Conservation (phyloP, 352 stramenopile genomes). For the Salisapilia sapeloensis region DNA sequence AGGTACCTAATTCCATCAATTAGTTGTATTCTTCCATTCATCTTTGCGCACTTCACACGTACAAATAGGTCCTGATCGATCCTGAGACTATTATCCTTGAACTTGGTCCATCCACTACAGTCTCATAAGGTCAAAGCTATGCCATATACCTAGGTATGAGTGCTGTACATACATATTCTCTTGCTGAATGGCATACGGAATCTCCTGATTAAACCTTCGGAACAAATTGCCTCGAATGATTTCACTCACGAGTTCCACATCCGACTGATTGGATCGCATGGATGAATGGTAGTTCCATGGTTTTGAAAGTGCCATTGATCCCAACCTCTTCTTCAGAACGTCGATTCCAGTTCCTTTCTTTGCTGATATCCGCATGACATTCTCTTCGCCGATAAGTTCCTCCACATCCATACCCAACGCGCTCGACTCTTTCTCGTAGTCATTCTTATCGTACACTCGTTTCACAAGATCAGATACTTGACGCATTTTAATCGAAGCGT, state of each 20-base stretch:
- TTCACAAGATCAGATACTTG: conserved; percentile 73
- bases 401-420: conserved; percentile 42
- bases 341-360: conserved; percentile 50
- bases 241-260: conserved; percentile 69
- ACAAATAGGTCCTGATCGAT: conserved; percentile 83
- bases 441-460: conserved; percentile 55
- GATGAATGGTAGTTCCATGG: conserved; percentile 77
- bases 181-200: conserved; percentile 70
- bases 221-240: conserved; percentile 83
- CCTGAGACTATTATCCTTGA: conserved; percentile 70
- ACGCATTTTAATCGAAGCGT: conserved; percentile 43
- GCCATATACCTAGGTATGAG: background rate
- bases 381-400: conserved; percentile 53
- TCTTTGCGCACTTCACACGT: conserved; percentile 10
- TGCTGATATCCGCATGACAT: conserved; percentile 64
- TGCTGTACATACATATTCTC: conserved; percentile 35
- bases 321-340: conserved; percentile 38
- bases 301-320: conserved; percentile 47
- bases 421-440: conserved; percentile 25
- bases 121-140: background rate
- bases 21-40: background rate
- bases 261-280: conserved; percentile 68
- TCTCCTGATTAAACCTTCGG: conserved; percentile 74
- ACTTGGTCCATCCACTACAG: conserved; percentile 61
- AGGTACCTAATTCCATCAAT: conserved; percentile 22